Evolutionary conservation across 2,329 filamentous ascomycete species (phyloP).

Genomic region (Cordyceps sp.): DNA sequence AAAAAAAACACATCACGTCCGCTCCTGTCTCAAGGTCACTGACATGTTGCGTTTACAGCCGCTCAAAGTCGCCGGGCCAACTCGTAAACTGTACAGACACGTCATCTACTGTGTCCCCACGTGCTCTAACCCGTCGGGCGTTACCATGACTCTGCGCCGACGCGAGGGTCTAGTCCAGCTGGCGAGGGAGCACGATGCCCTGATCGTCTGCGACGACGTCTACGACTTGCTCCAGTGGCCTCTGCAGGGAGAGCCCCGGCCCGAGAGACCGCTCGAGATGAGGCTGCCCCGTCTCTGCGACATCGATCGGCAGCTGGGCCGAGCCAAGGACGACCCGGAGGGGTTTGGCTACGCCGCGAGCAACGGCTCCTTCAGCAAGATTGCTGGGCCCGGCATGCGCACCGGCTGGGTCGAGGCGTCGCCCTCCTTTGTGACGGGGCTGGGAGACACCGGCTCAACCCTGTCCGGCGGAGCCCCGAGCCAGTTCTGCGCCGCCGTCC

Average conservation of each 20-base stretch:
- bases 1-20: too few species aligned
- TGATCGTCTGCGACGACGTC: constrained; percentile 82
- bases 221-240: constrained; percentile 88
- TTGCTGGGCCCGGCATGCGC: constrained; percentile 62
- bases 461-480: constrained; percentile 40
- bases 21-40: too few species aligned
- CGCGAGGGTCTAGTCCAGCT: constrained; percentile 56
- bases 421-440: constrained; percentile 30
- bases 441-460: constrained; percentile 35
- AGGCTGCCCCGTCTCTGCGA: constrained; percentile 65
- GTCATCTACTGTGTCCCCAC: constrained; percentile 80
- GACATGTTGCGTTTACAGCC: constrained; percentile 13
- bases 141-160: constrained; percentile 57
- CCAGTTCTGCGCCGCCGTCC: constrained; percentile 34
- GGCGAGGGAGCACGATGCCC: constrained; percentile 61
- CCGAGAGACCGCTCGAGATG: constrained; percentile 14
- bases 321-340: constrained; percentile 22
- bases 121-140: constrained; percentile 75
- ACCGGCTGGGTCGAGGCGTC: constrained; percentile 81
- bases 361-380: constrained; percentile 84
- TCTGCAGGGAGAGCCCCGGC: constrained; percentile 16
- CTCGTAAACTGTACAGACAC: constrained; percentile 69
- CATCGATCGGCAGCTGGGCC: constrained; percentile 53
- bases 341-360: constrained; percentile 65
- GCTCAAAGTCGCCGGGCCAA: constrained; percentile 36